Evolutionary conservation across 495 filamentous ascomycete genomes (phyloP), one percentile per base, ranked within the genome.

Genomic region (Parachaetomium inaequale): DNA sequence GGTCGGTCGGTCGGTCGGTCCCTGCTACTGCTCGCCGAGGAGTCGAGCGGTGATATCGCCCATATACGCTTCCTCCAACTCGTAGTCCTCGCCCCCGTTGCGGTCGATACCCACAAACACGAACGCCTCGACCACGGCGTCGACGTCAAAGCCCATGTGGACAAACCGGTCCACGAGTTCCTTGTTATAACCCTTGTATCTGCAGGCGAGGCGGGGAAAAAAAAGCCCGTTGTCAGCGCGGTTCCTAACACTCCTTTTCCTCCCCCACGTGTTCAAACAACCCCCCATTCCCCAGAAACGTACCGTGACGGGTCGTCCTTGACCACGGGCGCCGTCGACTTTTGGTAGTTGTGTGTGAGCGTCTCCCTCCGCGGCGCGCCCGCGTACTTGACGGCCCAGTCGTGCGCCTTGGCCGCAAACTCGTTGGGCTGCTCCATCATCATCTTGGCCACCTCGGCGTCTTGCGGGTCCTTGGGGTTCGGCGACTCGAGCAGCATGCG

Each of bases 381-480:
- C 8, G 95, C 94, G 74, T 95, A 85, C 66, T 85, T 82, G 23
- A 91, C 81, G 28, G 94, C 90, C 94, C 94, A 98, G 66, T 96
- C 89, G 52, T 92, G 83, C 0, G 94, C 94, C 63, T 90, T 87
- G 43, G 86, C 83, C 54, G 90, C 85, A 64, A 96, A 98, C 54
- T 87, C 85, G 52, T 88, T 82, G 0, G 90, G 90, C 43, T 87
- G 82, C 12, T 85, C 81, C 25, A 96, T 82, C 69, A 98, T 82
- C 93, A 96, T 96, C 64, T 82, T 85, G 7, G 94, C 94, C 3
- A 98, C 94, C 74, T 97, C 93, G 38, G 92, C 92, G 72, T 98
- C 94, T 75, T 98, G 94, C 3, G 94, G 94, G 68, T 98, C 94
- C 64, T 93, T 94, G 8, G 94, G 94, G 75, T 98, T 94, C 2